Evolutionary conservation across 805 yeast species (phyloP).

Genomic region (Saccharomycopsis capsularis): DNA sequence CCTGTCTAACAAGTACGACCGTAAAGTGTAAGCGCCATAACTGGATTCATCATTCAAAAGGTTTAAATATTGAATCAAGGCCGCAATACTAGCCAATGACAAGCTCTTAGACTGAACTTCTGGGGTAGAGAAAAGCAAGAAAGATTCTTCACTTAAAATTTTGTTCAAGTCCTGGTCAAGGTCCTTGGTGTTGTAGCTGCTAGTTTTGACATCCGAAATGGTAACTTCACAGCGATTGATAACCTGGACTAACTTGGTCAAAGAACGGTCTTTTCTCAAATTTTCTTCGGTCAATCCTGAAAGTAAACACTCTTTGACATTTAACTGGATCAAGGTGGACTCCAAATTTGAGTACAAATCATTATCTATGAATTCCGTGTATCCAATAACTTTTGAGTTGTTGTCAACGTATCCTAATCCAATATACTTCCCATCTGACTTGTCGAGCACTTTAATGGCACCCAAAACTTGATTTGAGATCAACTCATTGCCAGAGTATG

Average conservation of each 20-base stretch:
- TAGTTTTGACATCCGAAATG: conserved; percentile 49
- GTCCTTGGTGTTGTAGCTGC: conserved; percentile 57
- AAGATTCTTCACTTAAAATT: conserved; percentile 21
- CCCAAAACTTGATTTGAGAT: conserved; percentile 11
- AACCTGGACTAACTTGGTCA: conserved; percentile 59
- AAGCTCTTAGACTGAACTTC: conserved; percentile 42
- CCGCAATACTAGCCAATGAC: conserved; percentile 59
- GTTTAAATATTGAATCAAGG: conserved; percentile 62
- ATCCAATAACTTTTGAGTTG: conserved; percentile 55
- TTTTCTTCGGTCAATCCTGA: conserved; percentile 38
- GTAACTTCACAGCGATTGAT: conserved; percentile 75
- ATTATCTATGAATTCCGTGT: conserved; percentile 78
- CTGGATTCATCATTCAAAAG: conserved; percentile 51
- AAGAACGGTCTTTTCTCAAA: conserved; percentile 41
- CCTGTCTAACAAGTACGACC: conserved; percentile 63
- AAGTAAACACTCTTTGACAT: conserved; percentile 77
- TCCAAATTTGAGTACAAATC: conserved; percentile 84
- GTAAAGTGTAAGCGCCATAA: conserved; percentile 48
- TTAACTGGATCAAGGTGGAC: conserved; percentile 78
- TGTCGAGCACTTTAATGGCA: conserved; percentile 36
- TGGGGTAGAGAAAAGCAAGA: conserved; percentile 44
- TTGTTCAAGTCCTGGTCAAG: conserved; percentile 69
- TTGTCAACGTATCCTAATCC: conserved; percentile 82
- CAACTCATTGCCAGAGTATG: conserved; percentile 34
- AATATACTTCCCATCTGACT: conserved; percentile 40